Conservation (phyloP, 257 asterid species). For the Verbascum thapsus region DNA sequence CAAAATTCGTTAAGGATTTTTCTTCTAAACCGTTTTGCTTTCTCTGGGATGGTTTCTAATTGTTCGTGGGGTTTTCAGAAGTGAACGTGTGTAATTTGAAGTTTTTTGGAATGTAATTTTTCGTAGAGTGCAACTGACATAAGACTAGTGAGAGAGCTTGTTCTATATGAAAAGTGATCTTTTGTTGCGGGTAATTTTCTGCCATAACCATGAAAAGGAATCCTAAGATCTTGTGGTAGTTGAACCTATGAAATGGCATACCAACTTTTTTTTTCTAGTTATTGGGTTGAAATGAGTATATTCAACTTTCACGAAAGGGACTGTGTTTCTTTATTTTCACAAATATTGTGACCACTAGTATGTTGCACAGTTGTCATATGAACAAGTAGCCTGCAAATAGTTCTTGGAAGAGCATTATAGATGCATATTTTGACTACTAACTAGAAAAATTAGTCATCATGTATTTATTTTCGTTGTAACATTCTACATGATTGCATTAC, state of each 20-base stretch:
- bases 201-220: conserved; percentile 7
- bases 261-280: conserved; percentile 8
- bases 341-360: not conserved
- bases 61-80: conserved; percentile 18
- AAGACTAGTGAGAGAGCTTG: conserved; percentile 16
- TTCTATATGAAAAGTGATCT: conserved; percentile 1
- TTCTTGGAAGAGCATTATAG: conserved; percentile 7
- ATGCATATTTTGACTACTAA: conserved; percentile 1
- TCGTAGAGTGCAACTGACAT: conserved; percentile 10
- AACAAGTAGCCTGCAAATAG: not conserved
- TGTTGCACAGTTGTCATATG: conserved; percentile 12
- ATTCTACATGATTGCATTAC: conserved; percentile 13
- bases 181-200: conserved; percentile 16
- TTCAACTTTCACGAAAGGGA: not conserved
- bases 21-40: conserved; percentile 23
- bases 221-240: conserved; percentile 13
- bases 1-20: conserved; percentile 16
- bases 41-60: conserved; percentile 13
- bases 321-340: conserved; percentile 4
- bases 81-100: conserved; percentile 3
- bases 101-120: conserved; percentile 14
- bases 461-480: conserved; percentile 19
- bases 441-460: conserved; percentile 13
- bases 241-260: conserved; percentile 22
- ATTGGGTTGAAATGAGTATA: conserved; percentile 5